Evolutionary conservation across 73 alveolate genomes (phyloP), one percentile per base, ranked within the genome.

Genomic region (Breviolum minutum): DNA sequence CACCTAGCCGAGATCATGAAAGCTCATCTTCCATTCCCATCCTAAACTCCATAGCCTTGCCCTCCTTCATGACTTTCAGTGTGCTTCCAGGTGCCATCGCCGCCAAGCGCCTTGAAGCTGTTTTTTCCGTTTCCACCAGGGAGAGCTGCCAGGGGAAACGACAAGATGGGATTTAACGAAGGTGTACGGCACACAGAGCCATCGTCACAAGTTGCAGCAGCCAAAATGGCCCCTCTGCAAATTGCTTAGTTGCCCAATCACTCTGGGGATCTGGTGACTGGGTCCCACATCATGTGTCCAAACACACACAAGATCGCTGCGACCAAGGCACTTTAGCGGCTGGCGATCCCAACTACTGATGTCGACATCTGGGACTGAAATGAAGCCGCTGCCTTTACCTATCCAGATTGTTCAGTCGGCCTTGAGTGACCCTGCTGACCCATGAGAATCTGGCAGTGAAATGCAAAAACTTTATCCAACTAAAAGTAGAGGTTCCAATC

Each of bases 1-100:
- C n/a, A n/a, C n/a, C n/a, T n/a, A n/a, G n/a, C n/a, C n/a, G n/a
- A n/a, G n/a, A n/a, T n/a, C n/a, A n/a, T n/a, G n/a, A n/a, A n/a
- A n/a, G n/a, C n/a, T n/a, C n/a, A n/a, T n/a, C n/a, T n/a, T 40
- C 54, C 54, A 40, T 40, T 40, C 54, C 81, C 12, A 20, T 20
- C 83, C 54, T 69, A 8, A 24, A 13, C n/a, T n/a, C n/a, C n/a
- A n/a, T n/a, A n/a, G 82, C 88, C 77, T 66, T 63, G 90, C 98
- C 91, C 2, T 92, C 81, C 80, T 61, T 92, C 68, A 92, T 63
- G 81, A 92, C 98, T 63, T 92, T 76, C 98, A 92, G 29, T 63
- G 98, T 92, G 29, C 98, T 92, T 26, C 98, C 98, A 12, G 98
- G 98, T 14, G 98, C 98, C 98, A 92, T 92, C n/a, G 98, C 98